A percentile compares a stretch with the other conserved stretches of the same genome.
phyloP scores from a whole-genome alignment of 1,284 basidiomycete species.

The Leccinum laetum region DNA sequence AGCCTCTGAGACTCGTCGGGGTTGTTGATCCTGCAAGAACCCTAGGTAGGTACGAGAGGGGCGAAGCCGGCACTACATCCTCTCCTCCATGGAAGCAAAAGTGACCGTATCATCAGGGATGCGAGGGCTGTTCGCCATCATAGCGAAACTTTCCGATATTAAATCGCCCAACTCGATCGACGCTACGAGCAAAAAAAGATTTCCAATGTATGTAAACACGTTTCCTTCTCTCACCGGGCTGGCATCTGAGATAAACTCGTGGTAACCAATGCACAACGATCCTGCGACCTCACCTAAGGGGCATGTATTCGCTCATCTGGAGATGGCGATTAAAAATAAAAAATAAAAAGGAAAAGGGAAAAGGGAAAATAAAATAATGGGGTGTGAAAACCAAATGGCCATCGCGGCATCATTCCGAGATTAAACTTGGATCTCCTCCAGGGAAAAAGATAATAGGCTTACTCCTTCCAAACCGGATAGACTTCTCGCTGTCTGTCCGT shows the following conservation, averaged over 20 bases:
- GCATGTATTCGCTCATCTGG: slow-evolving; percentile 25
- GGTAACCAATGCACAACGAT: slow-evolving; percentile 24
- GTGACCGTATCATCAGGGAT: slow-evolving; percentile 1
- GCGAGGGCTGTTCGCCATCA: slow-evolving; percentile 10
- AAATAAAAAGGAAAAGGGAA: slow-evolving; percentile 1
- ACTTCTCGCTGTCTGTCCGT: slow-evolving; percentile 18
- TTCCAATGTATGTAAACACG: slow-evolving; percentile 7
- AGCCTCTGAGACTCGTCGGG: neutral
- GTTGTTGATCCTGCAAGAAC: slow-evolving; percentile 10
- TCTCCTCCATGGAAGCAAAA: slow-evolving; percentile 14
- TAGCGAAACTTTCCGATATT: slow-evolving; percentile 23
- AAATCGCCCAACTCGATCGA: slow-evolving; percentile 30
- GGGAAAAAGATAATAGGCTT: slow-evolving; percentile 24
- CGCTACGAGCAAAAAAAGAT: slow-evolving; percentile 11
- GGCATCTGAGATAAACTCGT: slow-evolving; percentile 34
- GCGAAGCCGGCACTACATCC: neutral
- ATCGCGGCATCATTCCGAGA: slow-evolving; percentile 22
- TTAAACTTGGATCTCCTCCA: slow-evolving; percentile 18
- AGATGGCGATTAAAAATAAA: slow-evolving; percentile 5
- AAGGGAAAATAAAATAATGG: neutral
- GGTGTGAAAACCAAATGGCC: slow-evolving; percentile 17
- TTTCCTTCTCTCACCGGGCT: slow-evolving; percentile 20
- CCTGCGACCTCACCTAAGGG: slow-evolving; percentile 27
- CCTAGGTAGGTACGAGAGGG: slow-evolving; percentile 15
- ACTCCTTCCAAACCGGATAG: slow-evolving; percentile 23